Conservation (phyloP, 2,329 filamentous ascomycete species). For the Neonectria magnoliae region DNA sequence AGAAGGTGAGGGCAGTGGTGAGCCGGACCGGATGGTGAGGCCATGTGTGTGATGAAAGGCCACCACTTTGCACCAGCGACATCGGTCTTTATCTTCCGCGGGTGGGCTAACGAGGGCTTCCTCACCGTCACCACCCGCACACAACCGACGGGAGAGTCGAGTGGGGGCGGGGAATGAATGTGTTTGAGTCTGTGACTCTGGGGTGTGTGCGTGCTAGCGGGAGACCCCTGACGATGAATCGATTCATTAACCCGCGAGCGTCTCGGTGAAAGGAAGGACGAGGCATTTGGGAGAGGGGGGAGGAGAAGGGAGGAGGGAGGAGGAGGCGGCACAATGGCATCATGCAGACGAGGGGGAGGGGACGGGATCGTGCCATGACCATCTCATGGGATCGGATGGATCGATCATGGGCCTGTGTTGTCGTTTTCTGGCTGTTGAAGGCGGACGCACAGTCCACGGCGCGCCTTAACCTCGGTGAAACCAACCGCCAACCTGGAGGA, state of each 20-base stretch:
- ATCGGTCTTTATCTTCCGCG: conserved; percentile 26
- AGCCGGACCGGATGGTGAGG: conserved; percentile 5
- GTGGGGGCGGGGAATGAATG: conserved; percentile 20
- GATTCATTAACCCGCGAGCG: conserved; percentile 7
- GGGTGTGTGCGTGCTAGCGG: neutral
- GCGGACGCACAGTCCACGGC: neutral
- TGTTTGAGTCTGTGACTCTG: neutral
- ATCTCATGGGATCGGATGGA: conserved; percentile 2
- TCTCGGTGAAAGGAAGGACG: conserved; percentile 16
- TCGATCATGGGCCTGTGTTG: neutral
- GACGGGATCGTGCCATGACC: conserved; percentile 25
- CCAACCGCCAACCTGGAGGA: conserved; percentile 16
- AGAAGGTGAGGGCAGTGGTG: conserved; percentile 2
- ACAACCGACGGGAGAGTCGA: neutral
- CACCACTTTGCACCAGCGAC: neutral
- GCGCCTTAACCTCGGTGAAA: conserved; percentile 42
- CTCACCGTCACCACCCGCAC: conserved; percentile 3
- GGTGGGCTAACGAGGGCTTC: conserved; percentile 10
- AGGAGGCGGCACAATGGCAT: conserved; percentile 28
- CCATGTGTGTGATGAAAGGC: neutral
- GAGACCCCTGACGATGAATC: neutral
- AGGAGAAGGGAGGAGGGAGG: no score
- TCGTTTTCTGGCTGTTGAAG: conserved; percentile 3
- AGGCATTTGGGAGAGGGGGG: conserved; percentile 17
- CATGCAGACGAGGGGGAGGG: conserved; percentile 25